phyloP scores from a whole-genome alignment of 225 moss, liverwort and hornwort species.

The Pseudisothecium myosuroides region DNA sequence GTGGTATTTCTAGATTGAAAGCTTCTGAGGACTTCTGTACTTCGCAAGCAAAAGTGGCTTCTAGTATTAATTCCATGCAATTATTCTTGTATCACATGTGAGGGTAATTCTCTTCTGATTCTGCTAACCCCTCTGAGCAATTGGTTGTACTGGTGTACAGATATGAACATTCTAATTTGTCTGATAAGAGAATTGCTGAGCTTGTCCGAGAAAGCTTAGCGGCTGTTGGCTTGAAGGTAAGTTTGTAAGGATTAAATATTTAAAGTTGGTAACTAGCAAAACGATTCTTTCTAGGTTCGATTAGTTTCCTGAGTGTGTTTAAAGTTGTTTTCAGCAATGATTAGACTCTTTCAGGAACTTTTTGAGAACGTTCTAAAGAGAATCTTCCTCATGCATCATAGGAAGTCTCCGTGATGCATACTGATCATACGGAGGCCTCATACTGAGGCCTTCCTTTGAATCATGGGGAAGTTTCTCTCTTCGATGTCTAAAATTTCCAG shows the following conservation, averaged over 20 bases:
- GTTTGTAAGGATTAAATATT: neutral
- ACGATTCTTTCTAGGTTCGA: neutral
- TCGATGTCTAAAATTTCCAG: neutral
- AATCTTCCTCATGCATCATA: neutral
- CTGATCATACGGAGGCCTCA: neutral
- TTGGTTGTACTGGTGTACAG: conserved; percentile 19
- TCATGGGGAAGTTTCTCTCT: neutral
- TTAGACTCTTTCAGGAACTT: neutral
- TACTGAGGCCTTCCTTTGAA: neutral
- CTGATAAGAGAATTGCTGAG: conserved; percentile 67
- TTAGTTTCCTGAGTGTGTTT: neutral
- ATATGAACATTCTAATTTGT: conserved; percentile 82
- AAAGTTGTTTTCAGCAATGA: neutral
- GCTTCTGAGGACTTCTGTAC: neutral
- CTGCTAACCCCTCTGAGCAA: neutral
- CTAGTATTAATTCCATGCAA: neutral
- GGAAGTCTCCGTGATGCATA: neutral
- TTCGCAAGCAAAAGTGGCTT: neutral
- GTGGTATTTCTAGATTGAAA: neutral
- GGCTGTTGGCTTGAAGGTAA: conserved; percentile 94
- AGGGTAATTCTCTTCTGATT: neutral
- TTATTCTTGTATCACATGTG: neutral
- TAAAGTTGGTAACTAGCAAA: neutral
- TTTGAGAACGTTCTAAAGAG: neutral
- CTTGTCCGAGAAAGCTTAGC: conserved; percentile 90